Evolutionary conservation across 139 green algal species (phyloP).

Genomic region (Chlorella sp.): DNA sequence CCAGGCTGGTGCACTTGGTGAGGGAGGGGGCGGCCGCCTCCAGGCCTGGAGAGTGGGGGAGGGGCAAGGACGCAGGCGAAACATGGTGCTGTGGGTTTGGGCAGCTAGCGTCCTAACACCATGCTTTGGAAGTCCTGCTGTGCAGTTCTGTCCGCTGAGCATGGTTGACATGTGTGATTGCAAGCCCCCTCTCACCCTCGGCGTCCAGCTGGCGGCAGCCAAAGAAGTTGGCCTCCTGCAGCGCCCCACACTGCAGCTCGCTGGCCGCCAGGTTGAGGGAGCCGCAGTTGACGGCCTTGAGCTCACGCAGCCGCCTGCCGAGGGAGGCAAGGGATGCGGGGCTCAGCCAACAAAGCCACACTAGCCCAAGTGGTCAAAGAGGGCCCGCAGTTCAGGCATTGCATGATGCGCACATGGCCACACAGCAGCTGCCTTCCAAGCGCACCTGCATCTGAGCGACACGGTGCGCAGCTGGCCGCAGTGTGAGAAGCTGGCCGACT

Average conservation of each 20-base stretch:
- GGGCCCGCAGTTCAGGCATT: not conserved
- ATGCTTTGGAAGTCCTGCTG: no score
- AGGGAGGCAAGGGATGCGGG: not conserved
- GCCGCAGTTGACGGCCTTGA: slow-evolving; percentile 24
- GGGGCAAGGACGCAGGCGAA: no score
- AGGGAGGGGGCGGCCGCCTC: not conserved
- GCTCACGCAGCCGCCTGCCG: slow-evolving; percentile 16
- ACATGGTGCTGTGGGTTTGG: no score
- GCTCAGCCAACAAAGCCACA: not conserved
- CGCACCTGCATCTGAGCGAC: slow-evolving; percentile 24
- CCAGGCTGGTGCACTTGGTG: not conserved
- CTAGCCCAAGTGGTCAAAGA: no score
- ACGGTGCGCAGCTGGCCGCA: slow-evolving; percentile 29
- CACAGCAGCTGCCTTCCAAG: not conserved
- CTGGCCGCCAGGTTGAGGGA: slow-evolving; percentile 19
- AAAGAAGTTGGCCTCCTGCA: slow-evolving; percentile 30
- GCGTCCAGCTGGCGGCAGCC: slow-evolving; percentile 21
- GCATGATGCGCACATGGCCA: no score
- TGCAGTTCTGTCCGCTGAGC: no score
- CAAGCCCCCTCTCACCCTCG: not conserved
- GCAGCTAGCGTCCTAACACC: no score
- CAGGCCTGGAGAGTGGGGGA: slow-evolving; percentile 3
- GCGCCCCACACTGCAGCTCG: slow-evolving; percentile 2
- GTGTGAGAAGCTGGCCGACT: slow-evolving; percentile 7
- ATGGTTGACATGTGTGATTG: no score